These are phyloP conservation scores for Vitis hybrid DNA, from an alignment of 177 flowering plant species.

Conservation along the genomic window DNA sequence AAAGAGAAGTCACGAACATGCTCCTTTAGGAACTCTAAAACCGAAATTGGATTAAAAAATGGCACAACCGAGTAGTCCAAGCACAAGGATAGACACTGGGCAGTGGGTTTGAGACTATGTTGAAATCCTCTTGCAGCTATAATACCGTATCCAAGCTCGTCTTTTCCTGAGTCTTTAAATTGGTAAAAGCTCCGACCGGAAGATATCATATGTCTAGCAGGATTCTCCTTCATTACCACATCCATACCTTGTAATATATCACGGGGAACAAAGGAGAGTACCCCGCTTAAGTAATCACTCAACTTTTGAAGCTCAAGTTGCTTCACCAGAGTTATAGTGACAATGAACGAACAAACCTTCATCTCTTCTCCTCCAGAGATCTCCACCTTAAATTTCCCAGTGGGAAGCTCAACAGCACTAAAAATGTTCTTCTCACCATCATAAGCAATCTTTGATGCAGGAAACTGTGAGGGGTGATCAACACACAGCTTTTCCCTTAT, in stretches of 20 bases:
- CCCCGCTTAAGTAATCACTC: constrained; percentile 43
- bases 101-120: constrained; percentile 64
- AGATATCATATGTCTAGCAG: constrained; percentile 31
- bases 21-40: constrained; percentile 50
- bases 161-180: background rate
- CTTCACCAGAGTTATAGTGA: constrained; percentile 45
- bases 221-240: constrained; percentile 70
- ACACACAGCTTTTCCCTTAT: constrained; percentile 42
- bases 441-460: constrained; percentile 42
- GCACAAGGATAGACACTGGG: constrained; percentile 53
- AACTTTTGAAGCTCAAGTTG: constrained; percentile 40
- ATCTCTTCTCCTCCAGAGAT: constrained; percentile 42
- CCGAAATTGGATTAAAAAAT: constrained; percentile 48
- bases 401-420: constrained; percentile 49
- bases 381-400: constrained; percentile 43
- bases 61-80: constrained; percentile 61
- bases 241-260: constrained; percentile 72
- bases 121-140: constrained; percentile 53
- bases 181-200: constrained; percentile 51
- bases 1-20: constrained; percentile 25
- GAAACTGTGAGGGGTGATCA: constrained; percentile 29
- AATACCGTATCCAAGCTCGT: constrained; percentile 48
- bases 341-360: constrained; percentile 16
- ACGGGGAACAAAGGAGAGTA: constrained; percentile 32
- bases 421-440: constrained; percentile 71